Conservation (phyloP, 345 rosid species). For the Sisymbrium altissimum region DNA sequence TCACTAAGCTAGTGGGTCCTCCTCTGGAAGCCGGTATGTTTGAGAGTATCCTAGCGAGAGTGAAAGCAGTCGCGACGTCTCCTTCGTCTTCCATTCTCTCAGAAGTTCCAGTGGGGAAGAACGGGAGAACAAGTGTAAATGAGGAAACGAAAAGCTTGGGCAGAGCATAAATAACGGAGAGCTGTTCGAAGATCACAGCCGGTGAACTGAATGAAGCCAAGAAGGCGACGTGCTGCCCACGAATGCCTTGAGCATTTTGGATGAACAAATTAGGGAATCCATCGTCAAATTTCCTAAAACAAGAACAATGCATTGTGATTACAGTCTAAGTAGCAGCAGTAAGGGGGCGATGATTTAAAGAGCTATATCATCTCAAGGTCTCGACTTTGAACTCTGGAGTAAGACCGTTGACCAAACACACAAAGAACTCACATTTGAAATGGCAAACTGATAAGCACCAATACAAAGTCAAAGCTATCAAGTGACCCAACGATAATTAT, state of each 20-base stretch:
- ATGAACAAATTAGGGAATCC: constrained; percentile 93
- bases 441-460: background rate
- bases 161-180: constrained; percentile 82
- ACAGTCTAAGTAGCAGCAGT: too few species aligned
- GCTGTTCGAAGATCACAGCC: constrained; percentile 84
- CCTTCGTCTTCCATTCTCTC: constrained; percentile 99
- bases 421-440: background rate
- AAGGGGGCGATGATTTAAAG: background rate
- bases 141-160: constrained; percentile 91
- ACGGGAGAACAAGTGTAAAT: constrained; percentile 90
- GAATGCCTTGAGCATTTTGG: constrained; percentile 90
- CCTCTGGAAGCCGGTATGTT: constrained; percentile 83
- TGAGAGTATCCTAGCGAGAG: constrained; percentile 93
- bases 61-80: constrained; percentile 92
- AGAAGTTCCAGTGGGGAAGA: constrained; percentile 95
- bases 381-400: background rate
- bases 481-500: too few species aligned
- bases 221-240: constrained; percentile 90
- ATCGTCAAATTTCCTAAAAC: constrained; percentile 75
- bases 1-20: constrained; percentile 96
- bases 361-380: background rate
- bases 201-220: constrained; percentile 95
- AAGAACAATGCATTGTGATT: background rate
- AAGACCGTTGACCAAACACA: background rate
- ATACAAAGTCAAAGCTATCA: background rate